phyloP scores from a whole-genome alignment of 2,329 filamentous ascomycete species.

The Colletotrichum tabaci region DNA sequence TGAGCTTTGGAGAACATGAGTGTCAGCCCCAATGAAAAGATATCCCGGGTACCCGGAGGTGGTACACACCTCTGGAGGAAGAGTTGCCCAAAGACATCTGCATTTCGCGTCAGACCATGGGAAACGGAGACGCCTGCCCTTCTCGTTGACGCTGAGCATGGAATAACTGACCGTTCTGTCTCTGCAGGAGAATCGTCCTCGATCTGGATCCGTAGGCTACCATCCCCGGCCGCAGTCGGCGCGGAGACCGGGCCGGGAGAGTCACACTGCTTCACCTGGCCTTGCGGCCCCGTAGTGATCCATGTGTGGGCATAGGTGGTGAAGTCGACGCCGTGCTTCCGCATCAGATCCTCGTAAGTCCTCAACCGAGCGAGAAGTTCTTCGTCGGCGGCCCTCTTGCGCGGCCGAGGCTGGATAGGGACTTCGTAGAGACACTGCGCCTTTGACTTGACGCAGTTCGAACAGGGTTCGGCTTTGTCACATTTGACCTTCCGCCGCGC shows the following conservation, averaged over 20 bases:
- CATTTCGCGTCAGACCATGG: not conserved
- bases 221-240: not conserved
- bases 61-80: constrained; percentile 15
- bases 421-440: constrained; percentile 47
- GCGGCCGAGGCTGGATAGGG: constrained; percentile 43
- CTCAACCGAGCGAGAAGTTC: constrained; percentile 46
- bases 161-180: constrained; percentile 2
- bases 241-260: not conserved
- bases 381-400: constrained; percentile 49
- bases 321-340: constrained; percentile 47
- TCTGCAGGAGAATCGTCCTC: not conserved
- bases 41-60: accelerated
- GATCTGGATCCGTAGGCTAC: not conserved
- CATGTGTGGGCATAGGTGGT: constrained; percentile 45
- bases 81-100: constrained; percentile 25
- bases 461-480: constrained; percentile 57
- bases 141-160: too few relatives aligned
- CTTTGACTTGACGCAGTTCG: constrained; percentile 59
- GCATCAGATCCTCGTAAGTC: constrained; percentile 49
- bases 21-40: not conserved
- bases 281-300: constrained; percentile 42
- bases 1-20: not conserved
- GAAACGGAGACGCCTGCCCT: not conserved
- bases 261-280: not conserved
- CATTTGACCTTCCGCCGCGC: constrained; percentile 60